Percentiles rank a stretch among this genome's conserved stretches.
These are phyloP conservation scores for Aspergillus nanangensis DNA, from an alignment of 495 filamentous ascomycete species.

Conservation along the genomic window DNA sequence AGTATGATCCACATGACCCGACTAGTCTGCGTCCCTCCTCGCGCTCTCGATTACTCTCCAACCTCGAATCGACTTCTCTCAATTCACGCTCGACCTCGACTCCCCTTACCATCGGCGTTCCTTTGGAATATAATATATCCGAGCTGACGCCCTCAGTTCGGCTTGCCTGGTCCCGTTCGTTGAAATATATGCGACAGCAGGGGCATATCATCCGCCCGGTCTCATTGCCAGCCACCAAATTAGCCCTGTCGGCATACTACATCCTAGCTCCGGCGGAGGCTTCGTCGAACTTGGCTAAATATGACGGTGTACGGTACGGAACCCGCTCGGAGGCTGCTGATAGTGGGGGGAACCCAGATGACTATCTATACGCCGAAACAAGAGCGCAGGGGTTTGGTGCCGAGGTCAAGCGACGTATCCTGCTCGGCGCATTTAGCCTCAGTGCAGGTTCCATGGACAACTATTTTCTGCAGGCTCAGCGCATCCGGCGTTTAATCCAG, in stretches of 20 bases:
- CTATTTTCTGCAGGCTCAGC: conserved; percentile 93
- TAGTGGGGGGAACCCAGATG: conserved; percentile 25
- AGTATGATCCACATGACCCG: conserved; percentile 70
- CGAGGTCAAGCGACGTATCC: conserved; percentile 80
- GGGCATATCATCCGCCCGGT: conserved; percentile 70
- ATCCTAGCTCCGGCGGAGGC: conserved; percentile 93
- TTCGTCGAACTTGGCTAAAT: conserved; percentile 95
- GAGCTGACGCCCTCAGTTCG: conserved; percentile 70
- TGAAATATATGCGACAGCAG: conserved; percentile 49
- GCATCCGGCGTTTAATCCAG: conserved; percentile 76
- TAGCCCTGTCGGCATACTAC: conserved; percentile 91
- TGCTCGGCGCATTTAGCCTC: conserved; percentile 86
- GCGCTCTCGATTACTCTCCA: conserved; percentile 38
- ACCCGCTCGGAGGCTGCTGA: conserved; percentile 35
- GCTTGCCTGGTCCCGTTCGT: conserved; percentile 58
- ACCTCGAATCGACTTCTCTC: conserved; percentile 17
- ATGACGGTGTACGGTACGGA: conserved; percentile 92
- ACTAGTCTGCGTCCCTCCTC: conserved; percentile 58
- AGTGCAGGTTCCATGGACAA: conserved; percentile 91
- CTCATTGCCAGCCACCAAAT: conserved; percentile 77
- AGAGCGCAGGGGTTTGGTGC: conserved; percentile 70
- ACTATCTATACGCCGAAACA: conserved; percentile 70
- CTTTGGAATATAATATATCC: conserved; percentile 80
- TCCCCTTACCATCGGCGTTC: conserved; percentile 64
- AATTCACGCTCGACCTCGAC: conserved; percentile 24